phyloP scores from a whole-genome alignment of 345 rosid genomes.

The Boechera stricta region DNA sequence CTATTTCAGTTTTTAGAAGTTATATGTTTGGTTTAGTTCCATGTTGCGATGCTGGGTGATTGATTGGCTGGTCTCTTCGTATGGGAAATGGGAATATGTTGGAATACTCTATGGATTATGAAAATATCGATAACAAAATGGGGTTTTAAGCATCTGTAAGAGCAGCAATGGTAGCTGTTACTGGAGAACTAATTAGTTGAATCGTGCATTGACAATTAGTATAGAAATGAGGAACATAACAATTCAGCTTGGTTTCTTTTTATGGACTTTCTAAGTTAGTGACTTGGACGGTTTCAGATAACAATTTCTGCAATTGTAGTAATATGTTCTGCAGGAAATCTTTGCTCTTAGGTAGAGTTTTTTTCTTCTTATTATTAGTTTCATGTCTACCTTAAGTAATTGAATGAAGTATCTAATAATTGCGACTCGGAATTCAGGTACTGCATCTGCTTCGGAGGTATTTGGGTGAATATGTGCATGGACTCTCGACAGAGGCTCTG shows the following conservation, averaged over 20 bases:
- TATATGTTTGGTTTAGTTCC: background rate
- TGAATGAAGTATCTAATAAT: conserved; percentile 23
- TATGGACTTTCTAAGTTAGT: background rate
- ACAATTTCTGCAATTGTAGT: background rate
- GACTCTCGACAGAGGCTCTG: conserved; percentile 90
- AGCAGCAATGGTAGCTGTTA: conserved; percentile 19
- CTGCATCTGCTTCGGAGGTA: conserved; percentile 95
- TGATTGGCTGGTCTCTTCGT: background rate
- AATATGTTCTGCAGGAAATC: conserved; percentile 20
- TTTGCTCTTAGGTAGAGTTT: conserved; percentile 24
- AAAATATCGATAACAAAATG: conserved; percentile 1
- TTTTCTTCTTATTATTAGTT: background rate
- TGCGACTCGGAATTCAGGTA: conserved; percentile 60
- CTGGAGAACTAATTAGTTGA: conserved; percentile 19
- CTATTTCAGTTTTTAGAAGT: background rate
- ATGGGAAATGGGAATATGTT: background rate
- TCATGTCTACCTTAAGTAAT: conserved; percentile 9
- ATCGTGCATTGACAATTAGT: background rate
- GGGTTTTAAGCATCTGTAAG: conserved; percentile 11
- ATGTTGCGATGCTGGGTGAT: conserved; percentile 3
- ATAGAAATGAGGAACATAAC: background rate
- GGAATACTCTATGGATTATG: background rate
- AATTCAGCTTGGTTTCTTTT: background rate
- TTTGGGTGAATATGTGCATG: conserved; percentile 96
- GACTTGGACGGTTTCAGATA: background rate